Evolutionary conservation across 148 eudicot genomes (phyloP).

Genomic region (Rhododendron mucronatum): DNA sequence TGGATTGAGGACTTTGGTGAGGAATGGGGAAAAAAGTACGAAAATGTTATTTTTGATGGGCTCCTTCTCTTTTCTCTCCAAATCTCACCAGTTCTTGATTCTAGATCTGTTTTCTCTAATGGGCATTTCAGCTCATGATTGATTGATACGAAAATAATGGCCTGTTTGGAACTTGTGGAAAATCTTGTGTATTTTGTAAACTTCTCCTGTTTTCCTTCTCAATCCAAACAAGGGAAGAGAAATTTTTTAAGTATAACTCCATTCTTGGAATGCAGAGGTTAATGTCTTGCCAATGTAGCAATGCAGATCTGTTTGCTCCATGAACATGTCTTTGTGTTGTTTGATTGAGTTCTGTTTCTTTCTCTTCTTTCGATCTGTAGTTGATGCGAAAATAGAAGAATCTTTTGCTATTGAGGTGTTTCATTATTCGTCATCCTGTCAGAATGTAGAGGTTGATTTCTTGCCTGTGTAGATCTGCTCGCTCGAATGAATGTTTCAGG

Average conservation of each 20-base stretch:
- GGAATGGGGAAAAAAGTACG: too few species aligned
- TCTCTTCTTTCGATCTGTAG: neutral
- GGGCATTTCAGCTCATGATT: neutral
- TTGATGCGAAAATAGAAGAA: too few species aligned
- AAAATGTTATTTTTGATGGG: too few species aligned
- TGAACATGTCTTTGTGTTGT: neutral
- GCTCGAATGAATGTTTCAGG: neutral
- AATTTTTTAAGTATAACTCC: neutral
- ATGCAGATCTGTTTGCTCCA: neutral
- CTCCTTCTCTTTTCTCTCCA: neutral
- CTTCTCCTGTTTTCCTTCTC: neutral
- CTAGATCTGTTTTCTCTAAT: neutral
- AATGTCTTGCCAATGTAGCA: neutral
- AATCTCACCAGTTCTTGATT: neutral
- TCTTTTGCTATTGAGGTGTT: neutral
- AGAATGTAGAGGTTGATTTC: slow-evolving; percentile 70
- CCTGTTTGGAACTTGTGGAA: neutral
- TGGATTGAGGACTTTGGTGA: neutral
- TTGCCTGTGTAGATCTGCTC: neutral
- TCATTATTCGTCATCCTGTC: slow-evolving; percentile 9
- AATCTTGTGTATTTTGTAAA: neutral
- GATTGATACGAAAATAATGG: neutral
- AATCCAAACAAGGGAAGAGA: neutral
- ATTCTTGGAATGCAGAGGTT: neutral
- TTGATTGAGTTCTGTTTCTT: neutral